Evolutionary conservation across 2,329 filamentous ascomycete genomes (phyloP).

Genomic region (Plectosphaerella cucumerina): DNA sequence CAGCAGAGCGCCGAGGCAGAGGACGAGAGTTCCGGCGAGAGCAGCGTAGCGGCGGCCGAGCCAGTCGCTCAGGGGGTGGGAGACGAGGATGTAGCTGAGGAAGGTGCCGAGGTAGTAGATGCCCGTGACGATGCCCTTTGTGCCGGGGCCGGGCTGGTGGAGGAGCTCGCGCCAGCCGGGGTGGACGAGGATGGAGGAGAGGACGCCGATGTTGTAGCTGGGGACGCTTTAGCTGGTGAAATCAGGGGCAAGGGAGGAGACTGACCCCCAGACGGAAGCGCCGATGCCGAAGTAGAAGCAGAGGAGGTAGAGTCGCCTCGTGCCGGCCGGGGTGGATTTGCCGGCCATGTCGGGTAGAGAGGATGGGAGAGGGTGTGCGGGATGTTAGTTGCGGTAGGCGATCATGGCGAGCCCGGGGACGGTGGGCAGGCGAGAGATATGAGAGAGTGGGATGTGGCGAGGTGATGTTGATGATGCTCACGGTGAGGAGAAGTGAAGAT

Average conservation of each 20-base stretch:
- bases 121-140: constrained; percentile 48
- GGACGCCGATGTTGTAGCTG: constrained; percentile 54
- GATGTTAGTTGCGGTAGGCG: too few species aligned
- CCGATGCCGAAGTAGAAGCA: constrained; percentile 52
- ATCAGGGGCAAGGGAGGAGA: background rate
- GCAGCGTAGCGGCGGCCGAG: constrained; percentile 49
- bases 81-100: constrained; percentile 49
- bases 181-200: constrained; percentile 52
- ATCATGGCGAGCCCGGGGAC: too few species aligned
- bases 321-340: constrained; percentile 14
- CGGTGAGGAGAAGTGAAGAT: too few species aligned
- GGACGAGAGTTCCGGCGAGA: constrained; percentile 38
- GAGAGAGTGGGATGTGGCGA: too few species aligned
- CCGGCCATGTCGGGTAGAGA: constrained; percentile 19
- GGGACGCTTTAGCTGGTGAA: constrained; percentile 1
- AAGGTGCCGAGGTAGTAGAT: constrained; percentile 57
- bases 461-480: too few species aligned
- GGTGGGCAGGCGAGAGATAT: too few species aligned
- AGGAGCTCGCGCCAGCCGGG: constrained; percentile 47
- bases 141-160: constrained; percentile 35
- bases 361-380: background rate
- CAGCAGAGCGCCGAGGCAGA: constrained; percentile 43
- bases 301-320: constrained; percentile 37
- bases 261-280: constrained; percentile 52
- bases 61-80: constrained; percentile 45